These are phyloP conservation scores for Hymenochaete sp. DNA, from an alignment of 1,284 basidiomycete species.

Conservation along the genomic window DNA sequence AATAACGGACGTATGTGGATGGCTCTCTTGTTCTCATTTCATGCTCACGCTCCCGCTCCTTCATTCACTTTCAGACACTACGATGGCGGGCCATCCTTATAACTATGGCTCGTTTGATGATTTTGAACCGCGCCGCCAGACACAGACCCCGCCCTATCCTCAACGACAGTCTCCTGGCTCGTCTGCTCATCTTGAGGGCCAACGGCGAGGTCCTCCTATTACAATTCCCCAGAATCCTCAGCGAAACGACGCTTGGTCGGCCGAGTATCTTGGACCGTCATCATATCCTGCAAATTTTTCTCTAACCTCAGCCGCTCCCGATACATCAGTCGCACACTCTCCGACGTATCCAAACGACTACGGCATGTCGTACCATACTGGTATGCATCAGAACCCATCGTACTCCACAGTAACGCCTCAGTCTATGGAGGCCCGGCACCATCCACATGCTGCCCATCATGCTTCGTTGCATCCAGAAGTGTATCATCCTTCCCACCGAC, in stretches of 20 bases:
- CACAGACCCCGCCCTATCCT: slow-evolving; percentile 37
- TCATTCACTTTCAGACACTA: slow-evolving; percentile 6
- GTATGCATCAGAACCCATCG: slow-evolving; percentile 2
- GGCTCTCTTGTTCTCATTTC: slow-evolving; percentile 8
- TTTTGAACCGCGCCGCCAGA: slow-evolving; percentile 48
- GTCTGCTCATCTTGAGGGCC: slow-evolving; percentile 34
- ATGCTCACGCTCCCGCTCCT: slow-evolving; percentile 1
- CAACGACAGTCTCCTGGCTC: slow-evolving; percentile 37
- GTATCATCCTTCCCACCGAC: slow-evolving; percentile 11
- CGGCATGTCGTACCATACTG: slow-evolving; percentile 9
- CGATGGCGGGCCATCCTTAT: slow-evolving; percentile 19
- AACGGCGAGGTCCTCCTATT: slow-evolving; percentile 41
- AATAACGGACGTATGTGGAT: slow-evolving; percentile 17
- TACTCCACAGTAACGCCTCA: too few relatives aligned
- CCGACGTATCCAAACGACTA: slow-evolving; percentile 15
- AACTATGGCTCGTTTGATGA: slow-evolving; percentile 34
- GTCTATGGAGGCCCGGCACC: slow-evolving; percentile 16
- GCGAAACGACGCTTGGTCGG: slow-evolving; percentile 14
- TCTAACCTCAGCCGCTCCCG: slow-evolving; percentile 25
- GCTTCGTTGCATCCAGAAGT: slow-evolving; percentile 12
- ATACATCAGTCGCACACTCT: slow-evolving; percentile 14
- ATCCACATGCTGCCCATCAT: slow-evolving; percentile 7
- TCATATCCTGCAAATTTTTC: slow-evolving; percentile 21
- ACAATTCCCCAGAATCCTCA: slow-evolving; percentile 26
- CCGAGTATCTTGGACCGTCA: slow-evolving; percentile 8